Conservation (phyloP, 257 asterid species). For the Cynanchum wilfordii region DNA sequence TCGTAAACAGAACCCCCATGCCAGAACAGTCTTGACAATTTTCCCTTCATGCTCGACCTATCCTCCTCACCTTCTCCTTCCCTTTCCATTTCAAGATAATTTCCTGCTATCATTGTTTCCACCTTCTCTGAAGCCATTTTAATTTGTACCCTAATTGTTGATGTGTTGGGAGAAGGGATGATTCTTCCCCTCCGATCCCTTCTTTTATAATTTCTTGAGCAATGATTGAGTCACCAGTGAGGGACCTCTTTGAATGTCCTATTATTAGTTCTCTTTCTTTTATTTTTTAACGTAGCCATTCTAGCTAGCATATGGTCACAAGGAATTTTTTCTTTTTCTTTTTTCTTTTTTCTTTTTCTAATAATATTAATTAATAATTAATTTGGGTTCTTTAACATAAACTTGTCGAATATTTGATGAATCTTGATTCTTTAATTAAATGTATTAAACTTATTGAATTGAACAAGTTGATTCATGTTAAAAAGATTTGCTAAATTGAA, state of each 20-base stretch:
- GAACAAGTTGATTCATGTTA: too few relatives aligned
- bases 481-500: too few relatives aligned
- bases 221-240: slow-evolving; percentile 46
- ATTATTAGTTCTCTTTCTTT: slow-evolving; percentile 12
- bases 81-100: slow-evolving; percentile 73
- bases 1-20: slow-evolving; percentile 93
- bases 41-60: slow-evolving; percentile 33
- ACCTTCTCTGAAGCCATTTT: slow-evolving; percentile 81
- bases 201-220: slow-evolving; percentile 24
- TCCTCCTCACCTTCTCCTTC: slow-evolving; percentile 38
- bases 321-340: neutral
- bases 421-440: too few relatives aligned
- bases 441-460: too few relatives aligned
- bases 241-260: slow-evolving; percentile 29
- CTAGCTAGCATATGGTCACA: neutral
- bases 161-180: neutral
- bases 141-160: neutral
- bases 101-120: slow-evolving; percentile 77
- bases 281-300: neutral
- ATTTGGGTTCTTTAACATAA: too few relatives aligned
- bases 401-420: too few relatives aligned
- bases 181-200: neutral
- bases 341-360: neutral
- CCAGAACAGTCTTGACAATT: slow-evolving; percentile 61
- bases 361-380: too few relatives aligned